Conservation (phyloP, 139 green algal species). For the Chlorella sp. region DNA sequence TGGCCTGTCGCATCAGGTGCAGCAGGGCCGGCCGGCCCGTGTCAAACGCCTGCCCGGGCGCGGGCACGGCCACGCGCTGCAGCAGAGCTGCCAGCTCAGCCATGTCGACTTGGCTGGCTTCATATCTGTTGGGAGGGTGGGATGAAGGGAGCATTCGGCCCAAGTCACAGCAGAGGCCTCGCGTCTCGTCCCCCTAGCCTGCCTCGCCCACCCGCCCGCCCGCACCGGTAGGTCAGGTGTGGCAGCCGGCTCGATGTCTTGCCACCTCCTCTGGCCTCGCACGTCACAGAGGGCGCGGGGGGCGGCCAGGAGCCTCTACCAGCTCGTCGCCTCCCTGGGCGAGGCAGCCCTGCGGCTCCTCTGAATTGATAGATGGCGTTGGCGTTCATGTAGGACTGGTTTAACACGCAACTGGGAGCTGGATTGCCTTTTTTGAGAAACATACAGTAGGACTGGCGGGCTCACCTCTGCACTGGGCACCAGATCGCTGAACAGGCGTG, state of each 20-base stretch:
- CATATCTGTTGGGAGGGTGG: conserved; percentile 3
- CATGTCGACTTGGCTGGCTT: neutral
- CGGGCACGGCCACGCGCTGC: conserved; percentile 12
- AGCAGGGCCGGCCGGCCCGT: neutral
- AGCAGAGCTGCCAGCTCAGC: conserved; percentile 21
- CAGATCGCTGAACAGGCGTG: too few relatives aligned
- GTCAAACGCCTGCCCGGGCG: conserved; percentile 22
- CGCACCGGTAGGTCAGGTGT: neutral
- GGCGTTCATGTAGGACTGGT: neutral
- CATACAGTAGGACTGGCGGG: too few relatives aligned
- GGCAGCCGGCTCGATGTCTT: neutral
- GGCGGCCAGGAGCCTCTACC: neutral
- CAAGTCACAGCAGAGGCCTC: neutral
- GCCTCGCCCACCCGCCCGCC: neutral
- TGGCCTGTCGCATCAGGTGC: neutral
- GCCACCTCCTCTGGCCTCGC: neutral
- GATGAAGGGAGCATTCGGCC: neutral
- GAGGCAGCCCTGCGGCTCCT: neutral
- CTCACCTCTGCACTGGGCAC: too few relatives aligned
- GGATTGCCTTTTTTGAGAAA: too few relatives aligned
- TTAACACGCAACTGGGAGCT: neutral
- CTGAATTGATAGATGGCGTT: neutral
- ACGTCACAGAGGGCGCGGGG: neutral
- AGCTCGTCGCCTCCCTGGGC: neutral
- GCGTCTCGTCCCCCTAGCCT: neutral